Conservation (phyloP, 2,329 filamentous ascomycete genomes). For the Diaporthe velutina region DNA sequence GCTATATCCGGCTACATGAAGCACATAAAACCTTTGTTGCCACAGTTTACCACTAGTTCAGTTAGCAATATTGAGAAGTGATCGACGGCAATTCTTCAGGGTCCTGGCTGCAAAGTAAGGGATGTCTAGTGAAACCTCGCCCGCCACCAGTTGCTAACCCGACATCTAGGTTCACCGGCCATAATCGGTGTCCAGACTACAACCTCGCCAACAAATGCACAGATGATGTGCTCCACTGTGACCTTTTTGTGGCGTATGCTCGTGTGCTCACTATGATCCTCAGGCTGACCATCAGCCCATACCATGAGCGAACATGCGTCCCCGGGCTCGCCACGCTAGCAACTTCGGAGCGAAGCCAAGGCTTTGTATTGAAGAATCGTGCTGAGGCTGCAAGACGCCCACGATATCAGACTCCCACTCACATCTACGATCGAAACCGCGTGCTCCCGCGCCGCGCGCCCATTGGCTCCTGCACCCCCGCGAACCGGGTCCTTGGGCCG, state of each 20-base stretch:
- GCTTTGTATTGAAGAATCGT: slow-evolving; percentile 11
- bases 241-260: not conserved
- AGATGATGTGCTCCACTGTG: not conserved
- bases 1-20: not conserved
- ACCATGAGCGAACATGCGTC: not conserved
- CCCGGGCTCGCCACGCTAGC: slow-evolving; percentile 49
- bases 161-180: not conserved
- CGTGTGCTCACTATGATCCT: slow-evolving; percentile 7
- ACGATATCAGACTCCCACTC: slow-evolving; percentile 8
- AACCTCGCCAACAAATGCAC: not conserved
- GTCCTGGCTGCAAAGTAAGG: too few species aligned
- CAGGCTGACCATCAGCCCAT: slow-evolving; percentile 16
- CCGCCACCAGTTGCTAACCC: not conserved
- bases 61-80: not conserved
- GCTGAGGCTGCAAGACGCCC: not conserved
- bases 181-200: not conserved
- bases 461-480: slow-evolving; percentile 10
- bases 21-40: fast-evolving
- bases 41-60: not conserved
- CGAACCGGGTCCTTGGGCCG: slow-evolving; percentile 1
- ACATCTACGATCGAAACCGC: not conserved
- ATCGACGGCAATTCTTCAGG: not conserved
- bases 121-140: not conserved
- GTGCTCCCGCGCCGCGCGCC: not conserved
- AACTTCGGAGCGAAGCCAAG: slow-evolving; percentile 18